Conservation (phyloP, 106 monocot genomes). For the Chionographis japonica region DNA sequence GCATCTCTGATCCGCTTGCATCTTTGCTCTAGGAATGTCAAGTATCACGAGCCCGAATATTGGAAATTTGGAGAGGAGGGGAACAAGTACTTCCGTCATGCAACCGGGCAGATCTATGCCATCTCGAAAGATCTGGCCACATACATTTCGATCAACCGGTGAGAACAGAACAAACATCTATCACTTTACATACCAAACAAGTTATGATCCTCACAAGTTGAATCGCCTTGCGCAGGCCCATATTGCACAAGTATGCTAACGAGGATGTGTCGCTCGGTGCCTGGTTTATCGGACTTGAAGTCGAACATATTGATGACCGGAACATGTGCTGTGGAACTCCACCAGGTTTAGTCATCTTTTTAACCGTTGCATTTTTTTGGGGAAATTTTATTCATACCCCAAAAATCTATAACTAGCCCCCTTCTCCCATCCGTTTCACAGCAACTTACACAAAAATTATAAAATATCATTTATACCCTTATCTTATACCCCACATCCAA, state of each 20-base stretch:
- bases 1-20: not conserved
- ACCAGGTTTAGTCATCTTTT: constrained; percentile 36
- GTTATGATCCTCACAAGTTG: constrained; percentile 2
- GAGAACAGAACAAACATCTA: not conserved
- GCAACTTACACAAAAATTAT: no score
- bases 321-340: constrained; percentile 90
- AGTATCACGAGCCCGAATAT: constrained; percentile 62
- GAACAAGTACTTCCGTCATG: constrained; percentile 67
- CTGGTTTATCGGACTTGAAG: constrained; percentile 86
- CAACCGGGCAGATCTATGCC: constrained; percentile 63
- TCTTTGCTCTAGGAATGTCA: constrained; percentile 57
- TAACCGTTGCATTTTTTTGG: not conserved
- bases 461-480: no score
- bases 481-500: no score
- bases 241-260: constrained; percentile 83
- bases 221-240: constrained; percentile 35
- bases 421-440: no score
- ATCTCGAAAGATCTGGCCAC: constrained; percentile 55
- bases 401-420: no score
- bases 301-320: constrained; percentile 78
- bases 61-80: constrained; percentile 70
- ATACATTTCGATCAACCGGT: constrained; percentile 62
- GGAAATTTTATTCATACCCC: no score
- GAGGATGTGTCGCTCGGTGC: constrained; percentile 84
- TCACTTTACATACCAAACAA: not conserved